Conservation (phyloP, 768 basidiomycete species). For the Mycena maculata region DNA sequence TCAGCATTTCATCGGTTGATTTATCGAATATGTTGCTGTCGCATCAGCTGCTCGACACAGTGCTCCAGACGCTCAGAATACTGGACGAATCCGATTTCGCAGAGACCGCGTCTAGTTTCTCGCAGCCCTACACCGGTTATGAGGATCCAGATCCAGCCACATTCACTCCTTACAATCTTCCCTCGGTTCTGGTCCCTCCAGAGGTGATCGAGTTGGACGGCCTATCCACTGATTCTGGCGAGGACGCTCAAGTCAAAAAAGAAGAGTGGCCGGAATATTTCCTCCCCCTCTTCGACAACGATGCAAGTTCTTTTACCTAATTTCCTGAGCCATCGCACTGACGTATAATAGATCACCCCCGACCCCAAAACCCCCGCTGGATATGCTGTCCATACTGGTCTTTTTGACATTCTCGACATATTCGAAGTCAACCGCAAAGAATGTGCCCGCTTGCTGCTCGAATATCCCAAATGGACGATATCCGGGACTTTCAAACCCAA, state of each 20-base stretch:
- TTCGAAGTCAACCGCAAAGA: conserved; percentile 98
- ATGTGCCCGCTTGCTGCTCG: conserved; percentile 86
- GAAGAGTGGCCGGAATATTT: conserved; percentile 87
- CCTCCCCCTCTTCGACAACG: conserved; percentile 73
- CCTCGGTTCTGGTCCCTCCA: conserved; percentile 86
- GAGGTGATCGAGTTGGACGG: conserved; percentile 87
- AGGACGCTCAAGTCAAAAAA: conserved; percentile 79
- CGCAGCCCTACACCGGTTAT: conserved; percentile 72
- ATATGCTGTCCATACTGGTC: conserved; percentile 79
- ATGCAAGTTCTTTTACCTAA: conserved; percentile 45
- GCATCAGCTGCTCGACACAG: conserved; percentile 77
- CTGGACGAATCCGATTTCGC: conserved; percentile 73
- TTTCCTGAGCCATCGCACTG: background rate
- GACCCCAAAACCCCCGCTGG: conserved; percentile 79
- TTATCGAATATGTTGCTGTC: conserved; percentile 20
- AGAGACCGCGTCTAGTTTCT: conserved; percentile 65
- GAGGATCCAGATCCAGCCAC: conserved; percentile 53
- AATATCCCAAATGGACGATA: conserved; percentile 86
- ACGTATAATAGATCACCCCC: conserved; percentile 73
- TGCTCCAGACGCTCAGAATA: conserved; percentile 69
- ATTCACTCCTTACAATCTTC: conserved; percentile 71
- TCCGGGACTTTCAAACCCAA: conserved; percentile 88
- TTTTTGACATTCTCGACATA: conserved; percentile 85
- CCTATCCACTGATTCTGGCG: conserved; percentile 74
- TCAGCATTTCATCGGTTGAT: background rate